phyloP scores from a whole-genome alignment of 805 yeast genomes.

The Saccharomycopsis fodiens region DNA sequence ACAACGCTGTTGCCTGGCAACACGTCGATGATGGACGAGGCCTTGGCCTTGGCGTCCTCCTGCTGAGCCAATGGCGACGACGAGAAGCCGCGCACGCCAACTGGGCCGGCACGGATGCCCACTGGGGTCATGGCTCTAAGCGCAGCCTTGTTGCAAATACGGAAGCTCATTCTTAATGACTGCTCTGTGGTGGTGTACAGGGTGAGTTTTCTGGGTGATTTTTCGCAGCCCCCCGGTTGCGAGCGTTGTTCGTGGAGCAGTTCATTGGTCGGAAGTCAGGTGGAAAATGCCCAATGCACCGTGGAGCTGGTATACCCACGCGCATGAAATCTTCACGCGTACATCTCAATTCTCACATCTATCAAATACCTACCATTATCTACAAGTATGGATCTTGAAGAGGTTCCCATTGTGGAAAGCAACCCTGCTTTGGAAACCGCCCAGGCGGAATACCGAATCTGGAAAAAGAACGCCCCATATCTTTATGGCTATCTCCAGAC shows the following conservation, averaged over 20 bases:
- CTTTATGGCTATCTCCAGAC: slow-evolving; percentile 70
- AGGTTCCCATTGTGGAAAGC: too few species aligned
- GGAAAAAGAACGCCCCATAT: slow-evolving; percentile 82
- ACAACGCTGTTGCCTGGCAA: slow-evolving; percentile 85
- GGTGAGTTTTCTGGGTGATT: not conserved
- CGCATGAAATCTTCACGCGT: too few species aligned
- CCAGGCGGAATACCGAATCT: slow-evolving; percentile 32
- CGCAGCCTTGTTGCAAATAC: slow-evolving; percentile 13
- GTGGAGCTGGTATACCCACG: too few species aligned
- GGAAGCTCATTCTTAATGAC: slow-evolving; percentile 14
- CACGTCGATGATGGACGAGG: slow-evolving; percentile 81
- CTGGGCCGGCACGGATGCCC: slow-evolving; percentile 10
- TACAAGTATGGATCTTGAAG: too few species aligned
- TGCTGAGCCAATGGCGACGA: slow-evolving; percentile 8
- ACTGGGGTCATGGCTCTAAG: slow-evolving; percentile 10
- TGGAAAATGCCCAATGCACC: not conserved
- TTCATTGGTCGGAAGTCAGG: slow-evolving; percentile 1
- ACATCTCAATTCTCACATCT: too few species aligned
- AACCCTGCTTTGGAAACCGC: slow-evolving; percentile 25
- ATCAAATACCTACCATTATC: too few species aligned
- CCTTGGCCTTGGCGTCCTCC: slow-evolving; percentile 82
- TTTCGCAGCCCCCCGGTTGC: not conserved
- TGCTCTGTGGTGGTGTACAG: not conserved
- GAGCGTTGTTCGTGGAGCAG: not conserved
- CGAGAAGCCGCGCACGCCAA: slow-evolving; percentile 18